These are phyloP conservation scores for Aspergillus sp. DNA, from an alignment of 2,329 filamentous ascomycete species.

Conservation along the genomic window DNA sequence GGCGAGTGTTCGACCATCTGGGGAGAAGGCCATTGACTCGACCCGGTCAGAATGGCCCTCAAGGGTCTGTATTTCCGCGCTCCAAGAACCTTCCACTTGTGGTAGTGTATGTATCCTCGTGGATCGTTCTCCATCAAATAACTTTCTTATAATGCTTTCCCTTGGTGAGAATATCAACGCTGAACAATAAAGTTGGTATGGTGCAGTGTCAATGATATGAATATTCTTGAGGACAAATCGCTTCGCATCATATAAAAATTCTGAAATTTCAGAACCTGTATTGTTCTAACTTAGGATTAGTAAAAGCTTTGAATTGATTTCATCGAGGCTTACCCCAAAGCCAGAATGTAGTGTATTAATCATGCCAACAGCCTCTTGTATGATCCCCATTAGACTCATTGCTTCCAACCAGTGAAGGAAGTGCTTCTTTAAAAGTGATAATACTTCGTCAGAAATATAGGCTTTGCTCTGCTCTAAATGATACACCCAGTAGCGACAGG, in stretches of 20 bases:
- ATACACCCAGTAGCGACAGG: slow-evolving; percentile 21
- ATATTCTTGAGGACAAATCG: slow-evolving; percentile 21
- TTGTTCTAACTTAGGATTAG: neutral
- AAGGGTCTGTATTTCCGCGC: slow-evolving; percentile 16
- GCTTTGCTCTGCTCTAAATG: slow-evolving; percentile 13
- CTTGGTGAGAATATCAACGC: neutral
- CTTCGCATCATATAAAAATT: slow-evolving; percentile 22
- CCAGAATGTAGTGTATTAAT: slow-evolving; percentile 12
- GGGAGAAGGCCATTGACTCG: neutral
- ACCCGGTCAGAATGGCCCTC: slow-evolving; percentile 13
- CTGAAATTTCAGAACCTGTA: neutral
- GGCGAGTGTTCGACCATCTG: slow-evolving; percentile 5
- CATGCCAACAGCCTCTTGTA: slow-evolving; percentile 9
- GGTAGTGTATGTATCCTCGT: neutral
- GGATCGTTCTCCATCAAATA: neutral
- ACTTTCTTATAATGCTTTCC: neutral
- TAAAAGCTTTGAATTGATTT: neutral
- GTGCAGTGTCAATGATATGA: slow-evolving; percentile 19
- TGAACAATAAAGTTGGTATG: slow-evolving; percentile 4
- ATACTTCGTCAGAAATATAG: slow-evolving; percentile 2
- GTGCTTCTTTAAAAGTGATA: slow-evolving; percentile 12
- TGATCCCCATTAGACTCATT: slow-evolving; percentile 12
- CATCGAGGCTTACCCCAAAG: slow-evolving; percentile 4
- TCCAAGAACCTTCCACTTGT: slow-evolving; percentile 8
- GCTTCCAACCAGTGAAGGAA: slow-evolving; percentile 21